Evolutionary conservation across 2,329 filamentous ascomycete species (phyloP), one percentile per base, ranked within the genome.

Genomic region (Claviceps africana): DNA sequence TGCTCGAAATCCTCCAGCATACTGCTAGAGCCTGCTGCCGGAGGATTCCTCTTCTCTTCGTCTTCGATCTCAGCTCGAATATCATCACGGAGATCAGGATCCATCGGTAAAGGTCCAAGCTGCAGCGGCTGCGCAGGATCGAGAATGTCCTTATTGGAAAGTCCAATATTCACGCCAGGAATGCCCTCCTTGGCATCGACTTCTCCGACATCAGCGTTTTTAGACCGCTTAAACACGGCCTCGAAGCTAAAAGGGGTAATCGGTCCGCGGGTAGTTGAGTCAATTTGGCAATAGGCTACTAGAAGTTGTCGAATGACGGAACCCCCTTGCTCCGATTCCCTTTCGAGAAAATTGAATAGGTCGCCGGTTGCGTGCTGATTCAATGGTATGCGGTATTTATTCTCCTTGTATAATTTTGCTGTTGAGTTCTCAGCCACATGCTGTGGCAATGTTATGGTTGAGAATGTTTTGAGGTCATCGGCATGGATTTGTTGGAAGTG

Each of bases 321-420:
- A 17, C 89, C 91, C 11, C 89, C 89, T 50, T 85, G 80, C 49
- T 87, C 85, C 15, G 83, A 79, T 56, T 95, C 90, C n/a, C 83
- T 82, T 65, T 97, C 90, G 0, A 98, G 73, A 60, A 91, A 95
- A 59, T 89, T 86, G 62, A 95, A 85, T 9, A 97, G 77, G 55
- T 86, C 86, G 53, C 82, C 83, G 53, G 86, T 89, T 0, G 89
- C 83, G 59, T 90, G 85, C 53, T 85, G 83, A 60, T 90, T 96
- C n/a, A 98, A 72, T 0, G 88, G 88, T 37, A 98, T 76, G 13
- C 88, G 81, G 65, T 97, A 98, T 65, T 88, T 93, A 72, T 90
- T 91, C 52, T 82, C 79, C 42, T 81, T 79, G 66, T 96, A 98
- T 3, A 93, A 72, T 64, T 85, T 87, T 7, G 86, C 84, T n/a